Percentiles rank a stretch among this genome's conserved stretches.
phyloP scores from a whole-genome alignment of 805 yeast genomes.

The Metschnikowia peoriensis region DNA sequence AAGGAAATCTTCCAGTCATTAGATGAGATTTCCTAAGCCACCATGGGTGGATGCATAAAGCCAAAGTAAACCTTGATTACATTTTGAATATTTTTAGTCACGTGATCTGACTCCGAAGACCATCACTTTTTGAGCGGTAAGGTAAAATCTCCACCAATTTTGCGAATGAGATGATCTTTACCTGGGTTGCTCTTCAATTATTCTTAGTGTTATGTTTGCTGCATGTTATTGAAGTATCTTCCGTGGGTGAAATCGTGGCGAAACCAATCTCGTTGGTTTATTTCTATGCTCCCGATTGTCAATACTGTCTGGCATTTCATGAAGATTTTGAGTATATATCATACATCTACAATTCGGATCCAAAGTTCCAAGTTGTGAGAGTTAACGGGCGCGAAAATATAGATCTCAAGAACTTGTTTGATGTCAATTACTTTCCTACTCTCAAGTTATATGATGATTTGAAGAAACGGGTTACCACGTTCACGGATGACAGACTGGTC shows the following conservation, averaged over 20 bases:
- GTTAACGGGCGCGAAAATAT: conserved; percentile 28
- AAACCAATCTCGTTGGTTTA: conserved; percentile 38
- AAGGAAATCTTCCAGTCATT: too few species aligned
- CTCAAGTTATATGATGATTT: conserved; percentile 44
- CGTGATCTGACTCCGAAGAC: too few species aligned
- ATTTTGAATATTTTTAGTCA: too few species aligned
- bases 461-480: conserved; percentile 41
- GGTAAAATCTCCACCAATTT: not conserved
- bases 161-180: not conserved
- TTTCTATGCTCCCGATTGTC: conserved; percentile 44
- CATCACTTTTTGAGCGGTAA: not conserved
- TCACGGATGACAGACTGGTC: conserved; percentile 22
- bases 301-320: conserved; percentile 31
- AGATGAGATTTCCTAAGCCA: too few species aligned
- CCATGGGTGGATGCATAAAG: too few species aligned
- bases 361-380: conserved; percentile 30
- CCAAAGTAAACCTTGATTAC: too few species aligned
- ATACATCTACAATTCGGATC: conserved; percentile 36
- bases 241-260: conserved; percentile 9
- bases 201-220: conserved; percentile 1
- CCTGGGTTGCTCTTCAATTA: not conserved
- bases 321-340: conserved; percentile 40
- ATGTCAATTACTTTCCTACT: conserved; percentile 47
- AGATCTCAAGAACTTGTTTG: conserved; percentile 38
- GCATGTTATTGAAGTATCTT: conserved; percentile 7